A percentile compares a stretch with the other conserved stretches of the same genome.
Conservation (phyloP, 768 basidiomycete genomes). For the Pleurotus tuber-regium region DNA sequence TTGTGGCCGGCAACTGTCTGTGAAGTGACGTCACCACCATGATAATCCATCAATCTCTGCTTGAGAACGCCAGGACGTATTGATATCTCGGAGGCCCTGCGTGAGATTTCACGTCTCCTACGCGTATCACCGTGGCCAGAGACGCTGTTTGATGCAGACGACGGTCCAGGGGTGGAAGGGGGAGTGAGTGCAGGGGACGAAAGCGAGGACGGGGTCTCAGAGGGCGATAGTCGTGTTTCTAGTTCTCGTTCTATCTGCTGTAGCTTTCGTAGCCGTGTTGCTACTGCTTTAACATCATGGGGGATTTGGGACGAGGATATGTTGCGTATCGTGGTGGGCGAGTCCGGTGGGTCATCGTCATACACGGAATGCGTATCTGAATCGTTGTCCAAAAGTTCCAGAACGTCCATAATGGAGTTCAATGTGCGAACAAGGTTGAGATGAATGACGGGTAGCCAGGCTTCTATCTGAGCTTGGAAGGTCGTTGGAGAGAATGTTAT, state of each 20-base stretch:
- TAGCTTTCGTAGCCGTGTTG: not conserved
- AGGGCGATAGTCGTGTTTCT: not conserved
- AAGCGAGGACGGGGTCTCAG: not conserved
- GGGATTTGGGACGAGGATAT: not conserved
- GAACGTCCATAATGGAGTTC: slow-evolving; percentile 37
- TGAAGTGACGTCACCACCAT: slow-evolving; percentile 14
- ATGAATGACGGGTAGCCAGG: slow-evolving; percentile 67
- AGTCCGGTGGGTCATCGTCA: not conserved
- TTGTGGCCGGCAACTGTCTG: slow-evolving; percentile 31
- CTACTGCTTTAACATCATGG: not conserved
- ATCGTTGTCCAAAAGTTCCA: slow-evolving; percentile 10
- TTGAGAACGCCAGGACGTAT: slow-evolving; percentile 48
- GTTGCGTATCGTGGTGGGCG: not conserved
- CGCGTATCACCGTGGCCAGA: slow-evolving; percentile 9
- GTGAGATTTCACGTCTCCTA: slow-evolving; percentile 30
- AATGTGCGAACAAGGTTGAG: slow-evolving; percentile 63
- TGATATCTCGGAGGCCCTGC: slow-evolving; percentile 43
- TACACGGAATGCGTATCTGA: slow-evolving; percentile 11
- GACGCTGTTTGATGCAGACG: not conserved
- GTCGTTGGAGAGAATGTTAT: slow-evolving; percentile 58
- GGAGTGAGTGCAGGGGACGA: slow-evolving; percentile 2
- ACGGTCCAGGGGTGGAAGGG: not conserved
- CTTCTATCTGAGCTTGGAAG: slow-evolving; percentile 45
- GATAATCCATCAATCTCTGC: slow-evolving; percentile 40
- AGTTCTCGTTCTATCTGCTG: not conserved